Conservation (phyloP, 805 yeast genomes). For the Starmerella sirachaensis region DNA sequence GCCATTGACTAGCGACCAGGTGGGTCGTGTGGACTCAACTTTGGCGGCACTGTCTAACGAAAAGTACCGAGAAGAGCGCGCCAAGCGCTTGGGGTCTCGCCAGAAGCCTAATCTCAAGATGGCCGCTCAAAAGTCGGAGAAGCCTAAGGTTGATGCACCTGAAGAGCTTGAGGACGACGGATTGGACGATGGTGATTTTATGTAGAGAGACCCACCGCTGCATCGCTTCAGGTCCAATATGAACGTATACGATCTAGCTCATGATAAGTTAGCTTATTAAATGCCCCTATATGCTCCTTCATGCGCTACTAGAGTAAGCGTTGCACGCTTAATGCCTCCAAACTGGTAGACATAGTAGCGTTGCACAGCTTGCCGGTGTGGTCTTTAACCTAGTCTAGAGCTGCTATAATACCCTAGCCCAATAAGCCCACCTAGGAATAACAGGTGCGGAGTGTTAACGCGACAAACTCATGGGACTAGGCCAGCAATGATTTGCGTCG, state of each 20-base stretch:
- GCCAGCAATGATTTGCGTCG: constrained; percentile 68
- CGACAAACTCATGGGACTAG: background rate
- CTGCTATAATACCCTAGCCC: too few relatives aligned
- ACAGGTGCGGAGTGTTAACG: background rate
- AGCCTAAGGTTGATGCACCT: constrained; percentile 35
- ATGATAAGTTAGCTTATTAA: background rate
- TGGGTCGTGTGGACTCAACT: constrained; percentile 76
- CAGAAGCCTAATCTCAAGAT: constrained; percentile 76
- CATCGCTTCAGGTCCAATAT: too few relatives aligned
- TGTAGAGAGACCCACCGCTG: constrained; percentile 24
- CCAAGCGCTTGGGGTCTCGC: constrained; percentile 78
- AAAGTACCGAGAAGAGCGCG: constrained; percentile 82
- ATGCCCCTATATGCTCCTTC: too few relatives aligned
- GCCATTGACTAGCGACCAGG: constrained; percentile 71
- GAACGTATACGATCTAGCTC: too few relatives aligned
- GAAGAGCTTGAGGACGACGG: constrained; percentile 35
- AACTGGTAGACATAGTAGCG: too few relatives aligned
- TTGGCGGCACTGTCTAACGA: constrained; percentile 70
- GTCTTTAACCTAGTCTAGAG: too few relatives aligned
- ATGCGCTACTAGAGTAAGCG: too few relatives aligned
- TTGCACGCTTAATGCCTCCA: too few relatives aligned
- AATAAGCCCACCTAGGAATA: background rate
- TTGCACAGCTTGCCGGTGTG: too few relatives aligned
- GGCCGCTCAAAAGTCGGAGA: constrained; percentile 46
- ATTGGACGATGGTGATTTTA: constrained; percentile 34